phyloP scores from a whole-genome alignment of 208 protist genomes.

The Trypanosoma cruzi region DNA sequence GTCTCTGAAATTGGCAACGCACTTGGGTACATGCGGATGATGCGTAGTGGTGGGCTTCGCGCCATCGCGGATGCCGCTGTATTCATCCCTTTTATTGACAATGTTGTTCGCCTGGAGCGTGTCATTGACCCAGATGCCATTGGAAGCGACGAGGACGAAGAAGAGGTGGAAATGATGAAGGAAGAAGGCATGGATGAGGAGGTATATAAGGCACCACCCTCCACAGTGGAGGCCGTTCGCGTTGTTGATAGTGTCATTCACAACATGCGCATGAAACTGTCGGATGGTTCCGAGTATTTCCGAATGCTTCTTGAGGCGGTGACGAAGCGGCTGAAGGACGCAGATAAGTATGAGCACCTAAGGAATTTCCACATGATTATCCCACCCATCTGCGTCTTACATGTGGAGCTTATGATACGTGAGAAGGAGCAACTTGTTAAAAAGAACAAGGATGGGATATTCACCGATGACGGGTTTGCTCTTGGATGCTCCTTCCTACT shows the following conservation, averaged over 20 bases:
- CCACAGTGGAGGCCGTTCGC: constrained; percentile 52
- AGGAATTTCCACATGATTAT: constrained; percentile 95
- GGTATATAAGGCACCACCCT: constrained; percentile 16
- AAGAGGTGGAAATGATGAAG: constrained; percentile 12
- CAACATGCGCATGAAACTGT: constrained; percentile 89
- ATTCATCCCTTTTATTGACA: constrained; percentile 89
- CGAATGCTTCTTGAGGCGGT: constrained; percentile 95
- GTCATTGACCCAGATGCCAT: constrained; percentile 33
- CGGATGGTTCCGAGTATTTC: constrained; percentile 96
- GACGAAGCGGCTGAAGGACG: constrained; percentile 43
- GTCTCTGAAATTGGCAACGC: constrained; percentile 98
- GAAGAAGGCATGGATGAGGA: constrained; percentile 18
- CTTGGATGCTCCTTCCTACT: constrained; percentile 95
- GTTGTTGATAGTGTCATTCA: constrained; percentile 80
- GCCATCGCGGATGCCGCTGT: constrained; percentile 90
- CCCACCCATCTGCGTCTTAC: constrained; percentile 95
- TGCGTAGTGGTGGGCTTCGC: constrained; percentile 89
- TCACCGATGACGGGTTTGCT: constrained; percentile 98
- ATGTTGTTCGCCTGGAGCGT: constrained; percentile 62
- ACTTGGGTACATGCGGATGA: constrained; percentile 97
- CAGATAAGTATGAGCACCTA: constrained; percentile 86
- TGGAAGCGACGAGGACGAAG: constrained; percentile 30
- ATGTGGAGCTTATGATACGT: constrained; percentile 93
- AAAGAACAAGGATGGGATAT: constrained; percentile 88
- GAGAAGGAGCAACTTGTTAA: constrained; percentile 95